Base-by-base conservation (phyloP, 768 basidiomycete species). In the Tubosaeta brunneosetosa region DNA sequence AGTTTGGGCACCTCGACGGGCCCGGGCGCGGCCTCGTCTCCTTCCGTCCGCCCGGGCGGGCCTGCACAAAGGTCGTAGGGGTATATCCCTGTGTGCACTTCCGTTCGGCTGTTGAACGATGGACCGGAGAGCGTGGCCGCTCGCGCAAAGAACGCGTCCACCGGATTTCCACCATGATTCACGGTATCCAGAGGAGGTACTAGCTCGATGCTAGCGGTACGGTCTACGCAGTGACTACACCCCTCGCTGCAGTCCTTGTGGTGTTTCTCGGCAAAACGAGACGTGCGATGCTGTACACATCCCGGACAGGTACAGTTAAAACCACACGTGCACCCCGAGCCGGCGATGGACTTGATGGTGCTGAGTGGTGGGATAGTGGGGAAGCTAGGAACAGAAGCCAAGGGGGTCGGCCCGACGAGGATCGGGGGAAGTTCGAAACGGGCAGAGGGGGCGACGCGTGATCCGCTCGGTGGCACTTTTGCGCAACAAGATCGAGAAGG, bases 261-360 rank as follows among this genome's bases (percentile, higher is more conserved):
- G 19, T 70, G 65, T 34, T 54, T 55, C 41, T 74, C 74, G 17
- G 71, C 77, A 53, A 81, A 65, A 16, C 74, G 73, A 16, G 67
- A 51, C 1, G 82, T 80, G n/a, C 85, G 83, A 61, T 90, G 88
- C 58, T 85, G 76, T 10, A 79, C 65, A 62, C 88, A 91, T 32
- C 86, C 86, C 0, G 86, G 86, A 66, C 88, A 91, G 13, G 76
- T 76, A 61, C 88, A 91, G 37, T 71, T 70, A 40, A 80, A 66
- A 29, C 86, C 86, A 61, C 88, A 89, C 8, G 83, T 85, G 63
- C 88, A 90, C 3, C 84, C 85, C 2, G 85, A 77, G 13, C 81
- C 84, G 2, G 85, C 83, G 12, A 85, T 65, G 5, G 84, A 83
- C 19, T 73, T 71, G 41, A 85, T 75, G 40, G 74, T 70, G 59